Conservation (phyloP, 2,329 filamentous ascomycete species). For the Claviceps arundinis region DNA sequence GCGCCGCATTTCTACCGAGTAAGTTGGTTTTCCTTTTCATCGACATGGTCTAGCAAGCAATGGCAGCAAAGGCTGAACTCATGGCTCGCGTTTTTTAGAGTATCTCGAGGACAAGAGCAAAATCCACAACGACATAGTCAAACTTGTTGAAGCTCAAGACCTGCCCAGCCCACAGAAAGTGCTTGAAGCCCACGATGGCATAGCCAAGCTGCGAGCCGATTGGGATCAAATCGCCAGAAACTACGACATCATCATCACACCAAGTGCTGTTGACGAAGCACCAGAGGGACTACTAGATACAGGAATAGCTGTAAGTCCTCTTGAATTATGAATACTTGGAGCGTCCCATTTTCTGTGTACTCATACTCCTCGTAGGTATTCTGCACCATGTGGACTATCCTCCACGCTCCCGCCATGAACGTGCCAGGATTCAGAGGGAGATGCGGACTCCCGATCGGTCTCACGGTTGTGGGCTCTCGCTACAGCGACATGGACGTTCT, state of each 20-base stretch:
- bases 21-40: neutral
- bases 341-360: neutral
- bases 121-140: slow-evolving; percentile 30
- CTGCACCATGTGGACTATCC: slow-evolving; percentile 16
- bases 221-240: slow-evolving; percentile 37
- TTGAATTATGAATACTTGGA: neutral
- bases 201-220: slow-evolving; percentile 38
- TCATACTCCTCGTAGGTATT: slow-evolving; percentile 5
- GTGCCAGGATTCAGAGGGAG: slow-evolving; percentile 46
- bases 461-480: slow-evolving; percentile 36
- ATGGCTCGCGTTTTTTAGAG: slow-evolving; percentile 30
- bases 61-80: neutral
- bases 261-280: slow-evolving; percentile 47
- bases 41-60: neutral
- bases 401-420: slow-evolving; percentile 52
- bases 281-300: slow-evolving; percentile 38
- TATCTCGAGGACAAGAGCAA: slow-evolving; percentile 33
- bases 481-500: slow-evolving; percentile 33
- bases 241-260: slow-evolving; percentile 44
- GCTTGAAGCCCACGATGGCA: slow-evolving; percentile 38
- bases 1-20: slow-evolving; percentile 8
- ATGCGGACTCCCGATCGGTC: slow-evolving; percentile 42
- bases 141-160: slow-evolving; percentile 35
- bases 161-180: slow-evolving; percentile 32
- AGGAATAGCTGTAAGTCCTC: slow-evolving; percentile 32